phyloP scores from a whole-genome alignment of 208 protist species.

The Trypanosoma lewisi region DNA sequence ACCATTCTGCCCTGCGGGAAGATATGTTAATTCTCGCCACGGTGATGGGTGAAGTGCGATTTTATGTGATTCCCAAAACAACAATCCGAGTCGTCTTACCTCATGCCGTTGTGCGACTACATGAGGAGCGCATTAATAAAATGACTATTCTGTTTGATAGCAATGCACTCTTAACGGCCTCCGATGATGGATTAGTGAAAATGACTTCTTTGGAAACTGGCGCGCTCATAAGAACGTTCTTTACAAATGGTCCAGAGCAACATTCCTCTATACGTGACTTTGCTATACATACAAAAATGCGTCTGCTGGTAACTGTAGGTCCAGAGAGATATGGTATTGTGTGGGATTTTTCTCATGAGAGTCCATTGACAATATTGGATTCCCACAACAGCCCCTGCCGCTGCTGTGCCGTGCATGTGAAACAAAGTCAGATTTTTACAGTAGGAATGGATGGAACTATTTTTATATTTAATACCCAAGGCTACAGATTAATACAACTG shows the following conservation, averaged over 20 bases:
- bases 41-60: slow-evolving; percentile 49
- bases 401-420: slow-evolving; percentile 45
- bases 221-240: slow-evolving; percentile 42
- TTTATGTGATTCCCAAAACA: slow-evolving; percentile 47
- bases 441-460: slow-evolving; percentile 52
- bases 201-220: slow-evolving; percentile 70
- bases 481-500: slow-evolving; percentile 60
- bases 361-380: slow-evolving; percentile 57
- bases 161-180: slow-evolving; percentile 58
- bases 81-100: slow-evolving; percentile 37
- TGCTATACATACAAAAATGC: slow-evolving; percentile 44
- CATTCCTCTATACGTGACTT: slow-evolving; percentile 68
- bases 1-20: slow-evolving; percentile 53
- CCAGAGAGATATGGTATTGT: slow-evolving; percentile 73
- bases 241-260: slow-evolving; percentile 29
- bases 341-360: slow-evolving; percentile 72
- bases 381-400: slow-evolving; percentile 65
- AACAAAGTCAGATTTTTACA: slow-evolving; percentile 58
- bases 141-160: slow-evolving; percentile 56
- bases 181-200: slow-evolving; percentile 62
- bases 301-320: slow-evolving; percentile 75
- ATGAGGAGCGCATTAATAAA: slow-evolving; percentile 57
- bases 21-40: slow-evolving; percentile 76
- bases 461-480: slow-evolving; percentile 66
- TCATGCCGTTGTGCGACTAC: slow-evolving; percentile 33